These are phyloP conservation scores for Clitocybe nebularis DNA, from an alignment of 1,284 basidiomycete genomes.

Conservation along the genomic window DNA sequence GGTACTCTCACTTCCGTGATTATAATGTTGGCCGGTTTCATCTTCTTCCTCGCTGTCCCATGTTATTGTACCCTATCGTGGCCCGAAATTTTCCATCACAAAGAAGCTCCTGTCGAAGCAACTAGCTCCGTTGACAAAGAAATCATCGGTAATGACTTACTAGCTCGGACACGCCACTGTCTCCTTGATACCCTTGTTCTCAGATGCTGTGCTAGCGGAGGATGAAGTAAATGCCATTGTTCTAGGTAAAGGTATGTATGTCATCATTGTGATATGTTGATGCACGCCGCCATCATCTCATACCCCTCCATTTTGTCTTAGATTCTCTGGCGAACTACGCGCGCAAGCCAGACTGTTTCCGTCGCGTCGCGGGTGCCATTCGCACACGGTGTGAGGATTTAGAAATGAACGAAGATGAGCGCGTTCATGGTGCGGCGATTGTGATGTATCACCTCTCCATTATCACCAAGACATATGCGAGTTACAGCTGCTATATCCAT, in stretches of 20 bases:
- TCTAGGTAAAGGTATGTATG: slow-evolving; percentile 11
- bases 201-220: slow-evolving; percentile 10
- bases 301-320: slow-evolving; percentile 5
- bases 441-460: slow-evolving; percentile 19
- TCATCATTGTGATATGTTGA: background rate
- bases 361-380: slow-evolving; percentile 43
- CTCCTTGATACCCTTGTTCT: background rate
- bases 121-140: too few species aligned
- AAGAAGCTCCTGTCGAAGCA: too few species aligned
- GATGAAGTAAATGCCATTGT: slow-evolving; percentile 14
- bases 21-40: too few species aligned
- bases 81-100: slow-evolving; percentile 9
- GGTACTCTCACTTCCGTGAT: too few species aligned
- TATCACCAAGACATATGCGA: slow-evolving; percentile 7
- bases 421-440: slow-evolving; percentile 47
- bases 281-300: background rate
- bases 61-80: slow-evolving; percentile 2
- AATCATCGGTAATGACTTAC: background rate
- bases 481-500: slow-evolving; percentile 65
- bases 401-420: slow-evolving; percentile 54
- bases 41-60: background rate
- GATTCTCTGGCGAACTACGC: slow-evolving; percentile 31
- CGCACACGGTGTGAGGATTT: slow-evolving; percentile 49
- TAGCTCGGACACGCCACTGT: slow-evolving; percentile 2
- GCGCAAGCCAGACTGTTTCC: slow-evolving; percentile 62